Evolutionary conservation across 129 eudicot species (phyloP).

Genomic region (Ambrosia trifida): DNA sequence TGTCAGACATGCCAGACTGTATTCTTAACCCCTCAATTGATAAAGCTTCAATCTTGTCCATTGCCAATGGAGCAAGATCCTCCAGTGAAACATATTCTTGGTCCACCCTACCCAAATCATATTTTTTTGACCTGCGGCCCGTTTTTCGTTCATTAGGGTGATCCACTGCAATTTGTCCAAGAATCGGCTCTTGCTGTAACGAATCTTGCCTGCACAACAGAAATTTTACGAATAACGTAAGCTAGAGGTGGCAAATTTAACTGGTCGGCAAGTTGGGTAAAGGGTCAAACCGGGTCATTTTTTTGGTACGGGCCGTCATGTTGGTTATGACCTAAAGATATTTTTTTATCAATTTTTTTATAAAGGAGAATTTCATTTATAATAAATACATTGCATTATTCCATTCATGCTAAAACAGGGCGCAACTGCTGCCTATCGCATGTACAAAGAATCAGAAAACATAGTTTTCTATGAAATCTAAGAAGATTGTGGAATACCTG

Average conservation of each 20-base stretch:
- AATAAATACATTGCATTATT: neutral
- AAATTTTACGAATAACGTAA: neutral
- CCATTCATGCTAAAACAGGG: neutral
- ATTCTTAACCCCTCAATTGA: constrained; percentile 88
- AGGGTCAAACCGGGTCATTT: neutral
- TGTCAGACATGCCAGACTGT: constrained; percentile 88
- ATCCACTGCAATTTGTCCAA: neutral
- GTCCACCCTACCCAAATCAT: constrained; percentile 31
- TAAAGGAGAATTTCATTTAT: neutral
- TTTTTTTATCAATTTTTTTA: neutral
- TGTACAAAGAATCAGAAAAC: neutral
- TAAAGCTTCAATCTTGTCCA: constrained; percentile 88
- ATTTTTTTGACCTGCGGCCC: constrained; percentile 31
- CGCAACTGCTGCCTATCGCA: neutral
- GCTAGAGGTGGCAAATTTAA: neutral
- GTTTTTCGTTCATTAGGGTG: neutral
- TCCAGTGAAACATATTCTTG: constrained; percentile 67
- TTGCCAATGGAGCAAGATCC: constrained; percentile 86
- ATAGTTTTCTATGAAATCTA: constrained; percentile 2
- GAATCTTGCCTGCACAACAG: no score
- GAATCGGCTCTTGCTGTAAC: no score
- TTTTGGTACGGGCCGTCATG: neutral
- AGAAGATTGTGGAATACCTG: constrained; percentile 36
- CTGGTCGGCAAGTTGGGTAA: neutral
- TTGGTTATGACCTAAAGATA: neutral